phyloP scores from a whole-genome alignment of 768 basidiomycete genomes.

The Piloderma croceum region DNA sequence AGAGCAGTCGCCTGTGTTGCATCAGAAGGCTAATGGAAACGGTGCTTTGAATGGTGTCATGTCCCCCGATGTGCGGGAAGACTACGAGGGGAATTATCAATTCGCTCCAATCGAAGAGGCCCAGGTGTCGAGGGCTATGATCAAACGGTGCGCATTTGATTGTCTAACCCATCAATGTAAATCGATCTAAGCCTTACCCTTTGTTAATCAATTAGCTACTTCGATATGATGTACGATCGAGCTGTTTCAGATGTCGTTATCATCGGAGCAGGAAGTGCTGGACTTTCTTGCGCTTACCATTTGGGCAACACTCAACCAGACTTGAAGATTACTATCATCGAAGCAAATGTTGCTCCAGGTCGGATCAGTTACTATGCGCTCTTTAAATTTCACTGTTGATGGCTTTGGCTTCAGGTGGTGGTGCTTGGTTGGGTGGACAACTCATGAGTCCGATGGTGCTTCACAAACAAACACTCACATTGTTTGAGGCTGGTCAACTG shows the following conservation, averaged over 20 bases:
- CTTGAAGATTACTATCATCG: conserved; percentile 59
- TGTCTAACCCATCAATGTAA: too few species aligned
- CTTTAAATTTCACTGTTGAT: too few species aligned
- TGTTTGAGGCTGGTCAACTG: not conserved
- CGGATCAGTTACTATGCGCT: too few species aligned
- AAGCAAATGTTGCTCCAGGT: conserved; percentile 76
- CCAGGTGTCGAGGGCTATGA: conserved; percentile 73
- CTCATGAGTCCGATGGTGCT: conserved; percentile 74
- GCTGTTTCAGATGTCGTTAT: conserved; percentile 75
- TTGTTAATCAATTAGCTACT: too few species aligned
- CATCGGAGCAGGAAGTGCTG: conserved; percentile 62
- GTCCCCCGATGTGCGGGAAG: conserved; percentile 40
- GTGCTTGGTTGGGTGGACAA: conserved; percentile 76
- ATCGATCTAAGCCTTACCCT: too few species aligned
- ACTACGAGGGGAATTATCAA: conserved; percentile 59
- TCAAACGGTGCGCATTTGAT: conserved; percentile 46
- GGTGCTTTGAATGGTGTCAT: too few species aligned
- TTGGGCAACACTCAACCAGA: conserved; percentile 65
- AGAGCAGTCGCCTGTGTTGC: too few species aligned
- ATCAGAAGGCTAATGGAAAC: too few species aligned
- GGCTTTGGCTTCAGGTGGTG: too few species aligned
- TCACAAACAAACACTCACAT: not conserved
- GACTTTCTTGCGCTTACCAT: conserved; percentile 69
- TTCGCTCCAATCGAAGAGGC: conserved; percentile 75
- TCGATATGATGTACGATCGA: conserved; percentile 66